Conservation (phyloP, 352 stramenopile genomes). For the Phytophthora ramorum region DNA sequence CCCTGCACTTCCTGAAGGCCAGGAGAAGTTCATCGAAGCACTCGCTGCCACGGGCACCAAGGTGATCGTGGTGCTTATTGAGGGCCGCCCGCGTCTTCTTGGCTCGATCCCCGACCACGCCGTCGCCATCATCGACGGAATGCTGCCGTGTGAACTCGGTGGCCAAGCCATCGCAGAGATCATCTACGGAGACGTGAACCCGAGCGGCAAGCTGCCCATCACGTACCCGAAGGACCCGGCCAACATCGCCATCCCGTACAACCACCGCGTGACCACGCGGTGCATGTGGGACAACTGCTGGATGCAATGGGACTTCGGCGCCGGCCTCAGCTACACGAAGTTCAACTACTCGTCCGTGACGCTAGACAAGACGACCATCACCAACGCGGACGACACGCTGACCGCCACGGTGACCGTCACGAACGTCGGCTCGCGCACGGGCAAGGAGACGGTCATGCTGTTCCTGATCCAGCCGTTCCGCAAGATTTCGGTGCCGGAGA, state of each 20-base stretch:
- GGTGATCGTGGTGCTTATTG: constrained; percentile 77
- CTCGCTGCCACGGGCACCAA: constrained; percentile 68
- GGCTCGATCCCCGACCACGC: constrained; percentile 53
- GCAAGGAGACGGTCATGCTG: constrained; percentile 84
- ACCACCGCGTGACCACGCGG: constrained; percentile 57
- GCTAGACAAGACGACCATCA: constrained; percentile 42
- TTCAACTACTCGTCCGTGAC: constrained; percentile 62
- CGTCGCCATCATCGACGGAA: constrained; percentile 74
- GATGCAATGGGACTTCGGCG: constrained; percentile 73
- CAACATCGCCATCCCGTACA: constrained; percentile 74
- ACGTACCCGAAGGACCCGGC: constrained; percentile 75
- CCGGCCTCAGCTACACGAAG: constrained; percentile 76
- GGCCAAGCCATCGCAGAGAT: constrained; percentile 86
- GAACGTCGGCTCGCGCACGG: constrained; percentile 57
- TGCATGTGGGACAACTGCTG: constrained; percentile 57
- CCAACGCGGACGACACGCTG: constrained; percentile 31
- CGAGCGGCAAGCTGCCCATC: constrained; percentile 80
- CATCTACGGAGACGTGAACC: constrained; percentile 77
- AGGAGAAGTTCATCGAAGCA: constrained; percentile 72
- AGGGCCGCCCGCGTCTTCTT: constrained; percentile 79
- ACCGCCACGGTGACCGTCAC: constrained; percentile 66
- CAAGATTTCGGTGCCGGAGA: constrained; percentile 67
- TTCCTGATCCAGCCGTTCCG: constrained; percentile 78
- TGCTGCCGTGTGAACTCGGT: constrained; percentile 76
- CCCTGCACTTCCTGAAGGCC: constrained; percentile 55